Conservation (phyloP, 1,284 basidiomycete species). For the Gymnopus androsaceus region DNA sequence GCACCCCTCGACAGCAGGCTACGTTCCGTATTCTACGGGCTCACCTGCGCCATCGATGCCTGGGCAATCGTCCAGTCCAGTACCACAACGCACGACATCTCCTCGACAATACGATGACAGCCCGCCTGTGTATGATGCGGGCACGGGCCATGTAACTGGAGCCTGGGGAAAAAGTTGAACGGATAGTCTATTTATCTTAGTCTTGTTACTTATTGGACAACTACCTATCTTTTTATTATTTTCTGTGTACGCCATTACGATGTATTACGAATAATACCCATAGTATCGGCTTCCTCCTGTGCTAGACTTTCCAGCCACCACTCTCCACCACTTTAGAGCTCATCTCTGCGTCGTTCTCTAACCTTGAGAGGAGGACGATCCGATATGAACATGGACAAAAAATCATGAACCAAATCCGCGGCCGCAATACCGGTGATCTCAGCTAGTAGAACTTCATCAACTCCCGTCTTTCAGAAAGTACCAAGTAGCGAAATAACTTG, state of each 20-base stretch:
- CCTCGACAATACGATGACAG: constrained; percentile 45
- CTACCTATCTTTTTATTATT: constrained; percentile 5
- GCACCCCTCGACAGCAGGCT: constrained; percentile 25
- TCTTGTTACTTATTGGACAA: constrained; percentile 7
- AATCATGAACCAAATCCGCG: constrained; percentile 72
- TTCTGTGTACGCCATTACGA: not conserved
- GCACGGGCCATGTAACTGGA: constrained; percentile 46
- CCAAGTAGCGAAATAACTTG: constrained; percentile 23
- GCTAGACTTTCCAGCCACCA: not conserved
- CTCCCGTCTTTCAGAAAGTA: not conserved
- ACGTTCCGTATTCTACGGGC: constrained; percentile 27
- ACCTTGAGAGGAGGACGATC: constrained; percentile 32
- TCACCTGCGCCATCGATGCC: constrained; percentile 31
- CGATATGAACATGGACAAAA: constrained; percentile 61
- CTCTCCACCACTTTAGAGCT: constrained; percentile 12
- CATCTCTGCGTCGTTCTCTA: constrained; percentile 9
- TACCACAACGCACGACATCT: constrained; percentile 24
- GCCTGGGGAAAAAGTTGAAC: constrained; percentile 50
- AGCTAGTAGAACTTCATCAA: constrained; percentile 37
- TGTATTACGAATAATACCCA: not conserved
- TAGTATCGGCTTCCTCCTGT: not conserved
- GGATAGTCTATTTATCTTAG: constrained; percentile 4
- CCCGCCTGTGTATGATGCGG: constrained; percentile 66
- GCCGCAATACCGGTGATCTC: constrained; percentile 74
- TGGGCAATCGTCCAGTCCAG: constrained; percentile 35